Base-by-base conservation (phyloP, 306 rosid genomes). In the Cercis canadensis region DNA sequence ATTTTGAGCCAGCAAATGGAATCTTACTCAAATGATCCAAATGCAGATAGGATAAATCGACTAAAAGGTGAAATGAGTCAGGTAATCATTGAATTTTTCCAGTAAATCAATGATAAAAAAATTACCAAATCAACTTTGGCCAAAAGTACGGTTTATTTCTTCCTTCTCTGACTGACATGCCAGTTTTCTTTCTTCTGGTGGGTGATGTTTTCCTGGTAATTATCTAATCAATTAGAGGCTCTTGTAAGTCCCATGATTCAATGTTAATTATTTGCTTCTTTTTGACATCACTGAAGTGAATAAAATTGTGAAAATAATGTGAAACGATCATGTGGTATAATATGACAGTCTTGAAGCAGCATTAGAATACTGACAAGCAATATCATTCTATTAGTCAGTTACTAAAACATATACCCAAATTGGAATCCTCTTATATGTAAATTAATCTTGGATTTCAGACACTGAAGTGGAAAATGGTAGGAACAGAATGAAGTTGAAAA, bases 11-110 rank as follows among this genome's bases (percentile, higher is more conserved):
- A 90, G 83, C 97, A 93, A 66, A 85, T 90, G 77, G 97, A 93
- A 69, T 88, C 89, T 75, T 95, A 84, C 73, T 87, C 99, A 8
- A 91, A 36, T 67, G 99, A 95, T 69, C 99, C 99, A n/a, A 95
- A 92, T 74, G 97, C 99, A 4, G 97, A 95, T 79, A 83, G 90
- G 84, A 91, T 95, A 64, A 92, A 91, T 71, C 87, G 99, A 13
- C 83, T 95, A 51, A 92, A 86, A 83, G 99, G 99, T 58, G 99
- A 95, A 92, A 95, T 95, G 99, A 83, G 89, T 67, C 99, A 95
- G 99, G 99, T 95, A 51, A 64, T 16, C 41, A 15, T 14, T 11
- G 7, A 33, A 53, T 12, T 39, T 21, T 18, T 58, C 10, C 16
- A 11, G 14, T 64, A 57, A 24, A 16, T 36, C 7, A 12, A 21